These are phyloP conservation scores for Catunica adiposa DNA, from an alignment of 2,329 filamentous ascomycete genomes.

Conservation along the genomic window DNA sequence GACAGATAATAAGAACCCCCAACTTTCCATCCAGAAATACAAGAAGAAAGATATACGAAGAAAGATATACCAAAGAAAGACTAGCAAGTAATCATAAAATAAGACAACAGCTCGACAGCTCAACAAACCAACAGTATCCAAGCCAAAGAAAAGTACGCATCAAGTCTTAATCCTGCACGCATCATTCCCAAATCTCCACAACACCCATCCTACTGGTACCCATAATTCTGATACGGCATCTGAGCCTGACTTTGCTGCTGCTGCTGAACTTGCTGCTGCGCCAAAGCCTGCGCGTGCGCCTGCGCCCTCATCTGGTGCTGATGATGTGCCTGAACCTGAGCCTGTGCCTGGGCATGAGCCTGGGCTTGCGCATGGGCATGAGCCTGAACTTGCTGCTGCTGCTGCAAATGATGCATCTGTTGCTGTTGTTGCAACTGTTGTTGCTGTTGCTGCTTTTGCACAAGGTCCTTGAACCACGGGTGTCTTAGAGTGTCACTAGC, in stretches of 20 bases:
- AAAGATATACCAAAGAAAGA: not conserved
- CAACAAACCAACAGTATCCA: too few species aligned
- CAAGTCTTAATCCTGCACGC: too few species aligned
- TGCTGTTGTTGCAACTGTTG: conserved; percentile 17
- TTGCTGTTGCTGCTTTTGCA: conserved; percentile 35
- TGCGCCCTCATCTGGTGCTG: not conserved
- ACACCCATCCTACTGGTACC: not conserved
- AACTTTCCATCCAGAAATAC: too few species aligned
- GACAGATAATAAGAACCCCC: too few species aligned
- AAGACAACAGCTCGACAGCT: not conserved
- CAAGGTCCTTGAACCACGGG: conserved; percentile 74
- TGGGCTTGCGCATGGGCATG: conserved; percentile 9
- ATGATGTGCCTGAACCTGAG: conserved; percentile 7
- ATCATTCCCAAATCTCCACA: too few species aligned
- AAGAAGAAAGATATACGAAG: not conserved
- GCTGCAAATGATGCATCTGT: conserved; percentile 1
- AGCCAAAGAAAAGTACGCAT: not conserved
- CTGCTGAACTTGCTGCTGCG: not conserved
- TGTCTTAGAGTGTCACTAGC: conserved; percentile 76
- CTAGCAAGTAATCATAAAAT: not conserved
- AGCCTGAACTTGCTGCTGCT: conserved; percentile 23
- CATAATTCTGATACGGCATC: not conserved
- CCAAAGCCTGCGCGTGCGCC: conserved; percentile 4
- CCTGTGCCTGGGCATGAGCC: conserved; percentile 10
- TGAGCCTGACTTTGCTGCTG: conserved; percentile 6